Evolutionary conservation across 805 yeast species (phyloP), one percentile per base, ranked within the genome.

Genomic region (Wickerhamiella qilinensis): DNA sequence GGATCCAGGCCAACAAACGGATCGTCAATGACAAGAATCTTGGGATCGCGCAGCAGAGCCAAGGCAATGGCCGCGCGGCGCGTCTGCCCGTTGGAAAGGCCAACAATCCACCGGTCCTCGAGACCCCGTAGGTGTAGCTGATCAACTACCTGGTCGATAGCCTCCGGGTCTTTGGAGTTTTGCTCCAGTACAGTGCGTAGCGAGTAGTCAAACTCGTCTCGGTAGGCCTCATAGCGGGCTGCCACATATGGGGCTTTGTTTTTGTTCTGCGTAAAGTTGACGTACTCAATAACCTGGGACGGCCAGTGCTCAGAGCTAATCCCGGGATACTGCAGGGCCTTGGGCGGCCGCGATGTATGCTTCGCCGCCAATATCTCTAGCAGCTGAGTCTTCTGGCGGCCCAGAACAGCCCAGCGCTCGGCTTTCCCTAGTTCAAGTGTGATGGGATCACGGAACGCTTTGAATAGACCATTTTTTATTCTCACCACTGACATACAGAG

Each of bases 1-100:
- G 94, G 91, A 51, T 88, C 98, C 15, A 88, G 63, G 0, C 97
- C 98, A 30, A 91, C 56, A 49, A 85, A 88, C 8, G 95, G 95
- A 50, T 91, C 97, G 55, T 91, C 97, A 16, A 88, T 66, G 3
- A 88, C 54, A 38, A 85, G 58, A 22, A 85, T 46, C 33, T 64
- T 62, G 0, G 96, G 94, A 25, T 69, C 60, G 33, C 64, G 62
- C 39, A 83, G 65, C 32, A 91, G 49, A 0, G 85, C 74, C 43
- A 71, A 68, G 0, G 95, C 97, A 20, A 91, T 60, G 43, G 95
- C 67, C 0, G 96, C 94, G 37, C 98, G 65, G 48, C 98, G 67
- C 55, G 81, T 75, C 57, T 91, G 98, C 0, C 98, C 98, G 56
- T 91, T 91, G 55, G 94, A 81, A 33, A 91, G 62, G 0, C 88